phyloP scores from a whole-genome alignment of 352 stramenopile species.

The Phytophthora sp. region DNA sequence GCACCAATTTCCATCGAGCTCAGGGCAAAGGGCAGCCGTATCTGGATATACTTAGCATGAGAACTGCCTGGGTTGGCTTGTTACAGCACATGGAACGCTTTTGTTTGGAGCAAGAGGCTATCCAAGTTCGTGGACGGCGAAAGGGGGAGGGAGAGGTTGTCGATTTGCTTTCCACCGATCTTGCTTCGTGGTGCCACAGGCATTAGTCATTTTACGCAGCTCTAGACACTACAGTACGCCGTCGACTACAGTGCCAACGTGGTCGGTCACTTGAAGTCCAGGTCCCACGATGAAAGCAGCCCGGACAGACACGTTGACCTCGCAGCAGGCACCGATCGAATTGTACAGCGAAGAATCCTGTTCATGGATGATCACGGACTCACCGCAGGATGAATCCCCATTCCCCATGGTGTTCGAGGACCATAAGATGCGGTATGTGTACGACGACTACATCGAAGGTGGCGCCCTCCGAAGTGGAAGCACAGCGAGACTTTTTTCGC shows the following conservation, averaged over 20 bases:
- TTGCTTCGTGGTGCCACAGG: constrained; percentile 4
- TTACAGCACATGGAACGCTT: no score
- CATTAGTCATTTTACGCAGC: constrained; percentile 29
- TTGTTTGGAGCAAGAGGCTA: constrained; percentile 14
- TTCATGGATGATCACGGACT: constrained; percentile 44
- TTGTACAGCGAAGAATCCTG: constrained; percentile 35
- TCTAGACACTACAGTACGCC: not conserved
- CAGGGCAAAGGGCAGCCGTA: constrained; percentile 6
- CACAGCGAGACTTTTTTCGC: constrained; percentile 44
- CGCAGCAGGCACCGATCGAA: constrained; percentile 30
- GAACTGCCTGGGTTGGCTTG: constrained; percentile 11
- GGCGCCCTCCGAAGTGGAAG: constrained; percentile 47
- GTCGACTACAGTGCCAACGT: constrained; percentile 13
- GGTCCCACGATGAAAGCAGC: constrained; percentile 29
- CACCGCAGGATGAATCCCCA: constrained; percentile 32
- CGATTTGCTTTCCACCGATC: constrained; percentile 6
- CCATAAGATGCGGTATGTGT: constrained; percentile 50
- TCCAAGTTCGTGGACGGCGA: constrained; percentile 27
- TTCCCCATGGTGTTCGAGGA: constrained; percentile 43
- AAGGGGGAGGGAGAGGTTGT: no score
- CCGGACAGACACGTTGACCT: constrained; percentile 32
- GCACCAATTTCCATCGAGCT: not conserved
- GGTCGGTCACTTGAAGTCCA: constrained; percentile 14
- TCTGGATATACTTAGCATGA: constrained; percentile 4
- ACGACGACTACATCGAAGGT: constrained; percentile 46